Base-by-base conservation (phyloP, 176 grass and related monocot species). In the Saccharum officinarum region DNA sequence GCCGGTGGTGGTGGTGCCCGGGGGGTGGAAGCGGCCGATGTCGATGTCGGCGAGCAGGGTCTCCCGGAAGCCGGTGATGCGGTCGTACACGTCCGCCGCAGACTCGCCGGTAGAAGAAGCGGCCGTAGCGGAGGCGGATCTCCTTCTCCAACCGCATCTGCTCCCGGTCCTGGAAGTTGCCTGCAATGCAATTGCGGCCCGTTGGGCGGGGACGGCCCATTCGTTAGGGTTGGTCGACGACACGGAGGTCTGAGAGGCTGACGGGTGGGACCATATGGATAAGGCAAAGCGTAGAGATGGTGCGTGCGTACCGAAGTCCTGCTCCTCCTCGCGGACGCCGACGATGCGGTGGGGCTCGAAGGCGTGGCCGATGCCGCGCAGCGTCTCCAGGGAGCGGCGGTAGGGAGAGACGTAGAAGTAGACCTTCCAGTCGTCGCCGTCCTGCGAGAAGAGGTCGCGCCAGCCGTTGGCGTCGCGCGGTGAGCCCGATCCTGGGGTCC, bases 341-440 rank as follows among this genome's bases (percentile, higher is more conserved):
- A 88, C 92, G 84, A 97, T 89, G 44, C 89, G 85, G 60, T 71
- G 67, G 9, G 82, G 78, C 77, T 98, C 89, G 45, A 95, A 95
- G 8, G 92, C 79, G 67, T 30, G 74, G 0, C 87, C 95, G 26
- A 98, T 69, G 17, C 95, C 90, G 33, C 85, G 75, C 2, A 92
- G 92, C 17, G 95, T 94, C 90, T 97, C 88, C 0, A 92, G 88
- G 2, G 86, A 88, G 28, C 95, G 84, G 7, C 80, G 88, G 91
- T 98, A 98, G 3, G 92, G 95, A 0, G 91, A 95, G 10, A 95
- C 92, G 80, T 97, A 97, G 80, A 97, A 97, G 84, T 94, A 97
- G 1, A 92, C 95, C 89, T 91, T 94, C 95, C 95, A 94, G 50
- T 84, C 81, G 7, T 1, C 12, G 28, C 3, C 73, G 45, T 10